These are phyloP conservation scores for Starmerella riodocensis DNA, from an alignment of 805 yeast genomes.

Conservation along the genomic window DNA sequence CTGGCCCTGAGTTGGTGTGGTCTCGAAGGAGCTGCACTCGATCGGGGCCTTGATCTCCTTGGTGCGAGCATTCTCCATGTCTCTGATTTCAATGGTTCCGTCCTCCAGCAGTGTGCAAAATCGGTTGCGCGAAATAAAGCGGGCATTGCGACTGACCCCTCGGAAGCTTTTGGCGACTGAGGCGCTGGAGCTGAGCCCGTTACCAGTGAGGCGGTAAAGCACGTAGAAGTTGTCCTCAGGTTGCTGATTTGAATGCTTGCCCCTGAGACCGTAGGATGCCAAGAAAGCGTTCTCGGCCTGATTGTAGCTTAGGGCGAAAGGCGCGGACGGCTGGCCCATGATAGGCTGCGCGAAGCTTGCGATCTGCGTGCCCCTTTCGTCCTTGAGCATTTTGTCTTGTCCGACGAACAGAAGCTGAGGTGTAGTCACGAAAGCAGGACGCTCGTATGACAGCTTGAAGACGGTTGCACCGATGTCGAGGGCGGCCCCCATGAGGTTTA, in stretches of 20 bases:
- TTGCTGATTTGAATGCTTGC: not conserved
- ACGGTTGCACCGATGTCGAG: conserved; percentile 98
- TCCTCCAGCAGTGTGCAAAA: conserved; percentile 66
- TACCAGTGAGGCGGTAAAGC: not conserved
- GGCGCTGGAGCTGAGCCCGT: conserved; percentile 19
- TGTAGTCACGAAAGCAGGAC: conserved; percentile 66
- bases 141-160: conserved; percentile 34
- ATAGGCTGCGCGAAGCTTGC: conserved; percentile 35
- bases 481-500: conserved; percentile 89
- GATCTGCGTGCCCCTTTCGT: conserved; percentile 54
- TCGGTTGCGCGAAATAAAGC: conserved; percentile 88
- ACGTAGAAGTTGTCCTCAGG: not conserved
- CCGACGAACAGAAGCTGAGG: conserved; percentile 66
- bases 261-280: conserved; percentile 42
- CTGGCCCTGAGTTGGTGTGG: conserved; percentile 63
- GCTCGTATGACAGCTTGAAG: conserved; percentile 90
- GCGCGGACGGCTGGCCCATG: not conserved
- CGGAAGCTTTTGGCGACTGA: conserved; percentile 34
- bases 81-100: conserved; percentile 67
- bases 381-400: conserved; percentile 51
- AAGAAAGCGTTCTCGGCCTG: conserved; percentile 82
- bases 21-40: conserved; percentile 54
- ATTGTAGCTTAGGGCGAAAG: conserved; percentile 59
- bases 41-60: conserved; percentile 50
- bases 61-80: conserved; percentile 67